Conservation (phyloP, 257 asterid genomes). For the Haberlea rhodopensis region DNA sequence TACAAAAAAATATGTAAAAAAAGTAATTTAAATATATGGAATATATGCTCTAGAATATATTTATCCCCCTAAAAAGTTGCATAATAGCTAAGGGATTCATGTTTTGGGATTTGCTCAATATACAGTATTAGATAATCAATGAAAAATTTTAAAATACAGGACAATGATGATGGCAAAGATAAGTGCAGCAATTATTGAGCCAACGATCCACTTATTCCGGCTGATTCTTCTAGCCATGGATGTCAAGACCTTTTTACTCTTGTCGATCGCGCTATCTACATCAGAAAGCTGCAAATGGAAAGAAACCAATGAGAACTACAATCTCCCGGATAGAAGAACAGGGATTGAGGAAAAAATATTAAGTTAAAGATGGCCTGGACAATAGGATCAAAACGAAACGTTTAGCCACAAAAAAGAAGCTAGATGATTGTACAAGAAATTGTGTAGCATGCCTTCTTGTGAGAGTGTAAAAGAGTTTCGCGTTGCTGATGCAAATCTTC, state of each 20-base stretch:
- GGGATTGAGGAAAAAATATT: not conserved
- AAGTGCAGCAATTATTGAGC: conserved; percentile 70
- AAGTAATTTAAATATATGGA: too few species aligned
- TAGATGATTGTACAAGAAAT: not conserved
- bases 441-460: conserved; percentile 53
- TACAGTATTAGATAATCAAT: conserved; percentile 29
- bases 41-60: too few species aligned
- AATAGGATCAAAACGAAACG: not conserved
- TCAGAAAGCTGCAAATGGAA: conserved; percentile 71
- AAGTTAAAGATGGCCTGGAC: not conserved
- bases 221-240: conserved; percentile 85
- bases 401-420: not conserved
- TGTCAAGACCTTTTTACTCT: conserved; percentile 75
- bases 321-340: not conserved
- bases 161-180: conserved; percentile 66
- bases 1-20: too few species aligned
- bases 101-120: too few species aligned
- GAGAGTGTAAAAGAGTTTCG: conserved; percentile 83
- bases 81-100: too few species aligned
- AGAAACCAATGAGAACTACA: not conserved
- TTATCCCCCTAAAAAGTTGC: too few species aligned
- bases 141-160: conserved; percentile 70
- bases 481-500: conserved; percentile 92
- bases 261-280: conserved; percentile 89
- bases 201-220: conserved; percentile 81